A percentile compares a stretch with the other conserved stretches of the same genome.
phyloP scores from a whole-genome alignment of 768 basidiomycete genomes.

The Lactifluus volemus region DNA sequence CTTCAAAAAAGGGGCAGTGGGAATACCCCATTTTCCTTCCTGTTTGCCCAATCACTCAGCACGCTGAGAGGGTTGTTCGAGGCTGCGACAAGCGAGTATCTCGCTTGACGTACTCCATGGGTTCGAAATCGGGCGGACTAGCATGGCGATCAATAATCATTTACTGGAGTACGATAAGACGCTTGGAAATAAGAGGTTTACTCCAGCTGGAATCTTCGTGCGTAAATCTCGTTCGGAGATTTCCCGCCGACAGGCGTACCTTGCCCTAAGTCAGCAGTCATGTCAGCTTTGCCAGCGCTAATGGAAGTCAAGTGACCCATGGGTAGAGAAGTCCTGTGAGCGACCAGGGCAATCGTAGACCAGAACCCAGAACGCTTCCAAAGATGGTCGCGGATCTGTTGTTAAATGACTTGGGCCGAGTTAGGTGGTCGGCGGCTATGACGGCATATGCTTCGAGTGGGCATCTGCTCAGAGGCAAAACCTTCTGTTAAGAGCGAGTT shows the following conservation, averaged over 20 bases:
- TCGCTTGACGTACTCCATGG: neutral
- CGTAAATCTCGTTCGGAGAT: neutral
- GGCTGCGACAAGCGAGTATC: neutral
- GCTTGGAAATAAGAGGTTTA: neutral
- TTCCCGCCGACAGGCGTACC: neutral
- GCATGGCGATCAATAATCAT: neutral
- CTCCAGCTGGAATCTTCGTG: neutral
- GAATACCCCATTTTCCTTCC: neutral
- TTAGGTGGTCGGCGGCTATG: neutral
- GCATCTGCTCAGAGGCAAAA: neutral
- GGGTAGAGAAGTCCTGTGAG: neutral
- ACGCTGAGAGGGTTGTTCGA: neutral
- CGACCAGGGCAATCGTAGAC: neutral
- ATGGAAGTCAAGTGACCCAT: neutral
- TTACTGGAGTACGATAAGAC: neutral
- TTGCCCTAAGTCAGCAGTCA: neutral
- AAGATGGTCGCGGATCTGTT: neutral
- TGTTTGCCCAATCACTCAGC: neutral
- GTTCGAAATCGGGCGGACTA: neutral
- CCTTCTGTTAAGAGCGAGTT: slow-evolving; percentile 1
- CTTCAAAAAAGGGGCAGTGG: neutral
- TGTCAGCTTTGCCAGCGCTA: neutral
- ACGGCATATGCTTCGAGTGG: neutral
- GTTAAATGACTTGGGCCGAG: neutral
- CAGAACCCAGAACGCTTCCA: neutral